Base-by-base conservation (phyloP, 192 early-diverging fungal genomes). In the Umbelopsis ramanniana region DNA sequence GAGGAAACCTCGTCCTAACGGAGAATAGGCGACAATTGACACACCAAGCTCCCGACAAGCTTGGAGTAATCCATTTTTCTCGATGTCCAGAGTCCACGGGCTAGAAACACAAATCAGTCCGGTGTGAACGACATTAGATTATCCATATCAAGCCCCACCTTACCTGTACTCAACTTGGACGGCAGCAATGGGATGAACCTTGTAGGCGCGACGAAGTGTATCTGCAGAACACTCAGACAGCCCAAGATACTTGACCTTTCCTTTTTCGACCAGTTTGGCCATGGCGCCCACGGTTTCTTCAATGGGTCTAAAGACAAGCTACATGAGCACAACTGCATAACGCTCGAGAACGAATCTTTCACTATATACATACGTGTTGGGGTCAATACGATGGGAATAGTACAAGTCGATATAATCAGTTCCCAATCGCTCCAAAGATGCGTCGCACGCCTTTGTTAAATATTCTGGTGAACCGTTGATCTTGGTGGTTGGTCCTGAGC, bases 211-310 rank as follows among this genome's bases (percentile, higher is more conserved):
- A n/a, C 91, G 77, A 12, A 93, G 75, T 0, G 86, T 83, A 1
- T 83, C 86, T 5, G 89, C 85, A 22, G 81, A 79, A 57, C 83
- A 86, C 54, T 91, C 88, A 23, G 83, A 85, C 10, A 92, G 76
- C 0, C 91, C 91, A 55, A 92, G 77, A 67, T 83, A 85, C 21
- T 71, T 57, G 46, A 92, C 79, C 71, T 89, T 91, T 60, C 91
- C 91, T 74, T 89, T 83, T 71, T 90, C 87, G 24, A 91, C 87
- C 4, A 90, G 82, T 33, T 85, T 82, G 24, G 87, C 88, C 83
- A 92, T 84, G 14, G 86, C 86, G 0, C 52, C 55, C 9, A 91
- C 84, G 3, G 89, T 92, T 5, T 85, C 86, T 68, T 89, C 87
- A 72, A 91, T 88, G 0, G 87, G 86, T 2, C 73, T 75, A 74